phyloP scores from a whole-genome alignment of 768 basidiomycete genomes.

The Pleurotus tuoliensis region DNA sequence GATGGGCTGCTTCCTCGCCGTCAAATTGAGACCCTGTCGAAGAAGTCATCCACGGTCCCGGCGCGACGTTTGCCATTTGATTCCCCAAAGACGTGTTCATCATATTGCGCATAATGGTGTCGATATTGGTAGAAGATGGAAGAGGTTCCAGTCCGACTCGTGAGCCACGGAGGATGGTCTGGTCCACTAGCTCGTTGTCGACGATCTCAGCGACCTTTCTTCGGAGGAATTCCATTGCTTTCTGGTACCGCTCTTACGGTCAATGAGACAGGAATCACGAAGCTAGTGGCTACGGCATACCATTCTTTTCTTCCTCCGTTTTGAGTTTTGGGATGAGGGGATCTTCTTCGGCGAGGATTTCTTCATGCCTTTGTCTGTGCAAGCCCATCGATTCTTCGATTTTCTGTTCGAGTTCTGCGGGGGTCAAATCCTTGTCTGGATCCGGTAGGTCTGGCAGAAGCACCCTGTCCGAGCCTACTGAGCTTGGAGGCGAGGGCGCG shows the following conservation, averaged over 20 bases:
- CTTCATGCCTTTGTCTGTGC: constrained; percentile 32
- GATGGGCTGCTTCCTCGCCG: constrained; percentile 2
- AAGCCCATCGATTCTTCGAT: constrained; percentile 36
- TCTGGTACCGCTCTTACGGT: constrained; percentile 26
- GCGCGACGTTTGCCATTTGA: constrained; percentile 16
- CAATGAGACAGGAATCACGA: neutral
- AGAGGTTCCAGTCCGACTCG: constrained; percentile 39
- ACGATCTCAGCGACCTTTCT: constrained; percentile 35
- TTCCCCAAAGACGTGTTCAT: constrained; percentile 30
- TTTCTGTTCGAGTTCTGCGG: constrained; percentile 38
- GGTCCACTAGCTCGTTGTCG: constrained; percentile 47
- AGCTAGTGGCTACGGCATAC: constrained; percentile 22
- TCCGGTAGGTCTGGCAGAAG: constrained; percentile 43
- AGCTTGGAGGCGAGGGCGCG: constrained; percentile 48
- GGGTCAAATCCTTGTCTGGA: constrained; percentile 32
- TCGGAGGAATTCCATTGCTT: constrained; percentile 33
- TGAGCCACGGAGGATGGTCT: constrained; percentile 41
- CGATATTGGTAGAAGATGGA: constrained; percentile 42
- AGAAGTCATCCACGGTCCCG: constrained; percentile 34
- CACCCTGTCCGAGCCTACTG: constrained; percentile 36
- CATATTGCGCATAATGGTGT: constrained; percentile 49
- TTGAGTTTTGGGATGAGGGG: constrained; percentile 30
- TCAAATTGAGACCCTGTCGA: constrained; percentile 11
- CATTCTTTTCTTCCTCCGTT: constrained; percentile 27
- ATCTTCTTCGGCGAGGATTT: constrained; percentile 34